A percentile compares a stretch with the other conserved stretches of the same genome.
Conservation (phyloP, 306 rosid genomes). For the Adenanthera pavonina region DNA sequence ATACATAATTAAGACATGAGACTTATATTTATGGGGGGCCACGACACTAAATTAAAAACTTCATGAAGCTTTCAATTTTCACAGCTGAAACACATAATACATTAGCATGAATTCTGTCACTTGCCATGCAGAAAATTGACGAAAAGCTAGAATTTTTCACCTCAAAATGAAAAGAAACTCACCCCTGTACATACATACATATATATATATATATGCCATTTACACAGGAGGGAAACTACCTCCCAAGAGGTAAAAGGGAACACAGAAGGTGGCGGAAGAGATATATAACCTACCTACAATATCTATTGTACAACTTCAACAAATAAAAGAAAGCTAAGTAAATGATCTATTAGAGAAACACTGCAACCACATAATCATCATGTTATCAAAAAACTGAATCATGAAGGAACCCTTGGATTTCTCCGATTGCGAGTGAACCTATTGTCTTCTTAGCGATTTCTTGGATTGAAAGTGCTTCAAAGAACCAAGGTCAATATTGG, state of each 20-base stretch:
- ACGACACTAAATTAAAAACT: neutral
- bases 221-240: slow-evolving; percentile 50
- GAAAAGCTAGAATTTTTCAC: slow-evolving; percentile 42
- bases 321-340: slow-evolving; percentile 36
- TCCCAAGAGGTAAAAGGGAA: slow-evolving; percentile 21
- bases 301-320: slow-evolving; percentile 46
- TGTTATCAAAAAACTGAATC: slow-evolving; percentile 41
- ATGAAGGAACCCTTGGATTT: slow-evolving; percentile 40
- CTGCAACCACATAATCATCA: slow-evolving; percentile 30
- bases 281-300: slow-evolving; percentile 44
- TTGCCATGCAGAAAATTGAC: neutral
- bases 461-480: slow-evolving; percentile 35
- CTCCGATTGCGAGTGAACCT: neutral
- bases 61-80: neutral
- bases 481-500: slow-evolving; percentile 31
- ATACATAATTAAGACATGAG: neutral
- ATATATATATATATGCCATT: slow-evolving; percentile 44
- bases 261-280: slow-evolving; percentile 41
- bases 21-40: neutral
- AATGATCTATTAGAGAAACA: neutral
- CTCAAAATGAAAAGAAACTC: slow-evolving; percentile 34
- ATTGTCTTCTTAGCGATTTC: slow-evolving; percentile 33
- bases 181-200: slow-evolving; percentile 58
- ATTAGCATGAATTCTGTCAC: neutral
- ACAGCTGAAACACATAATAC: neutral